Percentiles rank a stretch among this genome's conserved stretches.
These are phyloP conservation scores for Hibiscus mutabilis DNA, from an alignment of 345 rosid species.

Conservation along the genomic window DNA sequence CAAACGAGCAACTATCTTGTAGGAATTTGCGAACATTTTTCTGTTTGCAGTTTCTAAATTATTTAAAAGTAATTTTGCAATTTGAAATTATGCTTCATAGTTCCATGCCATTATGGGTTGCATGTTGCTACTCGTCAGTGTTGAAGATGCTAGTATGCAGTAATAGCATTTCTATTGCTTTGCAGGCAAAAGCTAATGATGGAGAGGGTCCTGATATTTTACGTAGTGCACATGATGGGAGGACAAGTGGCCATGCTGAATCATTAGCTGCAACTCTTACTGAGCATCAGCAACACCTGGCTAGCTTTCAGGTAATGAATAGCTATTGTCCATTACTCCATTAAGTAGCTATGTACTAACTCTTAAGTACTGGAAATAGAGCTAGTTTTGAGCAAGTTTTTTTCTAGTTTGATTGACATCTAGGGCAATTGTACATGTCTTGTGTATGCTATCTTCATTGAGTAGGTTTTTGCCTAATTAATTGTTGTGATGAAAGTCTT, in stretches of 20 bases:
- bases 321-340: neutral
- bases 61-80: neutral
- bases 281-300: slow-evolving; percentile 96
- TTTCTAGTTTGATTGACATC: neutral
- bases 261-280: slow-evolving; percentile 81
- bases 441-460: neutral
- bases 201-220: slow-evolving; percentile 98
- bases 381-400: neutral
- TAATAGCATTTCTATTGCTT: slow-evolving; percentile 10
- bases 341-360: neutral
- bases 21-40: neutral
- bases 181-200: slow-evolving; percentile 87
- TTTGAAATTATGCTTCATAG: neutral
- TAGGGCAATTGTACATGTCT: neutral
- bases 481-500: neutral
- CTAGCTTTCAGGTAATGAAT: slow-evolving; percentile 81
- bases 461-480: neutral
- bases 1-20: too few relatives aligned
- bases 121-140: neutral
- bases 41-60: neutral
- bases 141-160: slow-evolving; percentile 1
- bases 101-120: slow-evolving; percentile 1
- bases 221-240: slow-evolving; percentile 62
- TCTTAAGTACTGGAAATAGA: neutral
- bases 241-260: slow-evolving; percentile 81